phyloP scores from a whole-genome alignment of 1,139 yeast genomes.

The Hyphopichia khmerensis region DNA sequence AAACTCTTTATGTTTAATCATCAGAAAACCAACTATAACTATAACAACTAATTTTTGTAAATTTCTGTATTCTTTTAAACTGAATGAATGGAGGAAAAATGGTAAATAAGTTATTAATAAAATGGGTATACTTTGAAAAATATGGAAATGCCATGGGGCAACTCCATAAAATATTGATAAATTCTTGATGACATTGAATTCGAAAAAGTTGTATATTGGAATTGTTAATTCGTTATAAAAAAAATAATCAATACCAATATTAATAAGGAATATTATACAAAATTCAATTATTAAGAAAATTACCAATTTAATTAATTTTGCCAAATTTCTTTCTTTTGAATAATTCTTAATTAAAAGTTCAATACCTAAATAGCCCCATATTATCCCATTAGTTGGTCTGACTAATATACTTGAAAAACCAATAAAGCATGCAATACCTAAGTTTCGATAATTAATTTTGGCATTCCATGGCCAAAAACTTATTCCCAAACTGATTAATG shows the following conservation, averaged over 20 bases:
- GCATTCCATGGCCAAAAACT: conserved; percentile 69
- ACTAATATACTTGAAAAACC: conserved; percentile 64
- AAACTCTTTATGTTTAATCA: conserved; percentile 82
- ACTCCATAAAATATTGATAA: conserved; percentile 83
- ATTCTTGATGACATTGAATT: conserved; percentile 72
- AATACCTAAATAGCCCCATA: conserved; percentile 68
- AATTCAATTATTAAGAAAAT: conserved; percentile 12
- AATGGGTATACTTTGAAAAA: conserved; percentile 80
- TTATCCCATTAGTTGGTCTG: conserved; percentile 78
- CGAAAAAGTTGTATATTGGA: conserved; percentile 68
- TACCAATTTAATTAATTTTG: conserved; percentile 7
- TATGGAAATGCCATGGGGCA: conserved; percentile 83
- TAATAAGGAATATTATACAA: conserved; percentile 26
- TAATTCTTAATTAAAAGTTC: conserved; percentile 8
- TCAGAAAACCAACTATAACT: conserved; percentile 57
- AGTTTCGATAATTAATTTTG: conserved; percentile 13
- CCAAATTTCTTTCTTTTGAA: neutral
- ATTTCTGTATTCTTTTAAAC: conserved; percentile 10
- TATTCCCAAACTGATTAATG: conserved; percentile 67
- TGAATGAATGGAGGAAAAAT: conserved; percentile 28
- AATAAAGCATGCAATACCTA: conserved; percentile 27
- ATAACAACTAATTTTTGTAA: conserved; percentile 29
- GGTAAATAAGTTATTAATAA: conserved; percentile 69
- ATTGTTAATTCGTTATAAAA: conserved; percentile 61
- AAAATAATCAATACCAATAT: conserved; percentile 50